Base-by-base conservation (phyloP, 805 yeast genomes). In the Sungouiella blattae region DNA sequence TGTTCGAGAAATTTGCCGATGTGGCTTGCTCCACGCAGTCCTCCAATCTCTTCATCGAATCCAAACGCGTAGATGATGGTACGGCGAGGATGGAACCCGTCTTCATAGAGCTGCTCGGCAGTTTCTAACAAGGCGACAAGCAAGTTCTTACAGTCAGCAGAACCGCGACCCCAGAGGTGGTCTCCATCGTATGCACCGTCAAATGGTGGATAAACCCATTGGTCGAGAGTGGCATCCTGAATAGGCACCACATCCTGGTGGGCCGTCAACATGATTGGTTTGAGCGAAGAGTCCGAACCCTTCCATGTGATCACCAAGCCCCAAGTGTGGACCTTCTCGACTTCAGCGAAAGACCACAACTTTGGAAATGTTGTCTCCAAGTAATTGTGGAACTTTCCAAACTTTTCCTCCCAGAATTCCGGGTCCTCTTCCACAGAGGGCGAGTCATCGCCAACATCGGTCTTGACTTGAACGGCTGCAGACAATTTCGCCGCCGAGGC, bases 41-140 rank as follows among this genome's bases (percentile, higher is more conserved):
- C 94, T 24, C 75, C 67, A 25, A 75, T 71, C 53, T 87, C 95
- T 62, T 86, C 95, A 52, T 87, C 95, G 46, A 76, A 83, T 1
- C 95, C 95, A 50, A 80, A 77, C 0, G 85, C 78, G 2, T 81
- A 53, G 8, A 86, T 42, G 11, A 84, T 55, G 1, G 86, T 71
- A 57, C 95, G 75, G 34, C 68, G 56, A n/a, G 88, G 86, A 28
- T 52, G 37, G 59, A 69, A 83, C 1, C 70, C 79, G 13, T 67
- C 69, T 14, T 60, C 57, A 18, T 84, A 51, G 22, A 83, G 57
- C 32, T 62, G 57, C 49, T 82, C 87, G n/a, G 76, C 55, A 1
- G 88, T 24, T 12, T 84, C 89, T 52, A 85, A 54, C 32, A 81
- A 71, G 2, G 79, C 83, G 41, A 81, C 65, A 32, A 87, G 63